Conservation (phyloP, 2,329 filamentous ascomycete species). For the Penicillium sp. region DNA sequence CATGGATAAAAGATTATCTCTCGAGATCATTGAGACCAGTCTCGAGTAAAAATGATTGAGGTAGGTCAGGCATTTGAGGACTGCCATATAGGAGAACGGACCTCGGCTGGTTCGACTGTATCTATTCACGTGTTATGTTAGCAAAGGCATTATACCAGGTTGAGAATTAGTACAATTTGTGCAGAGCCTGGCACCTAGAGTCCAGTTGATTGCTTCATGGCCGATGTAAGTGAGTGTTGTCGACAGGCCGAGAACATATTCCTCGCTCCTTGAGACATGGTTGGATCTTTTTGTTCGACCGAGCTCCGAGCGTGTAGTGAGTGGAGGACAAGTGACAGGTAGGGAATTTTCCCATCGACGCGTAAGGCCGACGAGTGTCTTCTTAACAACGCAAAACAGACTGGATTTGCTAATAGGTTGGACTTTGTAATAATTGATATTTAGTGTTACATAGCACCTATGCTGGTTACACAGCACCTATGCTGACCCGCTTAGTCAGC, state of each 20-base stretch:
- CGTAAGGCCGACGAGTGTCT: constrained; percentile 26
- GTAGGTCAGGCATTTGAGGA: constrained; percentile 9
- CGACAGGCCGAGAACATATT: constrained; percentile 20
- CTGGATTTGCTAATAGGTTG: too few species aligned
- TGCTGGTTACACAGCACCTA: too few species aligned
- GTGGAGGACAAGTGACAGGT: constrained; percentile 28
- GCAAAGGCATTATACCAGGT: background rate
- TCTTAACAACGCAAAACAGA: constrained; percentile 27
- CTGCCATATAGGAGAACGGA: background rate
- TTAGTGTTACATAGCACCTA: too few species aligned
- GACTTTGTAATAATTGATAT: too few species aligned
- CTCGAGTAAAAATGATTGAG: constrained; percentile 12
- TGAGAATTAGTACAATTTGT: constrained; percentile 1
- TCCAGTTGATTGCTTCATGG: constrained; percentile 1
- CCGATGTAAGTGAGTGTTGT: constrained; percentile 13
- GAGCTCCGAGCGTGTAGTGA: constrained; percentile 27
- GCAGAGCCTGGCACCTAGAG: background rate
- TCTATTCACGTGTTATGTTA: constrained; percentile 5
- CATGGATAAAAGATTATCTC: too few species aligned
- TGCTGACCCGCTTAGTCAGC: too few species aligned
- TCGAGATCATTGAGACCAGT: constrained; percentile 17
- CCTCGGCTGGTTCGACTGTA: constrained; percentile 6
- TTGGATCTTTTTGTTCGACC: constrained; percentile 19
- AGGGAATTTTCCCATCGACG: constrained; percentile 27
- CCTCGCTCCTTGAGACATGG: constrained; percentile 26